These are phyloP conservation scores for Trametes elegans DNA, from an alignment of 768 basidiomycete species.

Conservation along the genomic window DNA sequence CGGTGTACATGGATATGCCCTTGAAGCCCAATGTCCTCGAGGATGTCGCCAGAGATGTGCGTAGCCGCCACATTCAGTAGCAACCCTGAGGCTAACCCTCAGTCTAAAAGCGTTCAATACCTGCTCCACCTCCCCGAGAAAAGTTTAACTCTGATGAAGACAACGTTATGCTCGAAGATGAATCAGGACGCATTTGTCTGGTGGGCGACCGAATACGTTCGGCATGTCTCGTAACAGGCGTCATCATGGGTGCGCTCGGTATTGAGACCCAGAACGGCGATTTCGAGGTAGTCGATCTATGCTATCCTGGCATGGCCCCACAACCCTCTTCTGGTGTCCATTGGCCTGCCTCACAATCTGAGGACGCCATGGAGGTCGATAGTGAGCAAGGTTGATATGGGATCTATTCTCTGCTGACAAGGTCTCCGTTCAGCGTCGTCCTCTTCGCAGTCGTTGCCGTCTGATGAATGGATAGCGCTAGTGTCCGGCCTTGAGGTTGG, in stretches of 20 bases:
- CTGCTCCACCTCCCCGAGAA: slow-evolving; percentile 69
- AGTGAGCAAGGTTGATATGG: slow-evolving; percentile 44
- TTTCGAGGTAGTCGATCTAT: slow-evolving; percentile 90
- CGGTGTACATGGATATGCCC: slow-evolving; percentile 98
- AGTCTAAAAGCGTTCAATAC: slow-evolving; percentile 72
- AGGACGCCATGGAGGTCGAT: slow-evolving; percentile 67
- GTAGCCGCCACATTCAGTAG: too few species aligned
- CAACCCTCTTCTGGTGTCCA: slow-evolving; percentile 37
- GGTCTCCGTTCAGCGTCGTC: neutral
- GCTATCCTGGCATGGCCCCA: slow-evolving; percentile 80
- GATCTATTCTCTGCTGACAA: neutral
- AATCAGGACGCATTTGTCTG: slow-evolving; percentile 87
- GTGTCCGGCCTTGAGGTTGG: slow-evolving; percentile 87
- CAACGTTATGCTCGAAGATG: slow-evolving; percentile 89
- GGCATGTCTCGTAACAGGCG: slow-evolving; percentile 79
- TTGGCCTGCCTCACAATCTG: slow-evolving; percentile 17
- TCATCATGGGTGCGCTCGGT: slow-evolving; percentile 87
- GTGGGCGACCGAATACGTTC: slow-evolving; percentile 70
- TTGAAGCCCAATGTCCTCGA: slow-evolving; percentile 97
- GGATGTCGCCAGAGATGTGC: slow-evolving; percentile 89
- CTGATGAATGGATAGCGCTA: slow-evolving; percentile 79
- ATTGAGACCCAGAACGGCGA: slow-evolving; percentile 88
- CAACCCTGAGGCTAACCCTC: too few species aligned
- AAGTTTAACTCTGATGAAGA: slow-evolving; percentile 82
- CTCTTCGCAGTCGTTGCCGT: slow-evolving; percentile 12